phyloP scores from a whole-genome alignment of 2,329 filamentous ascomycete genomes.

The Cytospora chrysosperma region DNA sequence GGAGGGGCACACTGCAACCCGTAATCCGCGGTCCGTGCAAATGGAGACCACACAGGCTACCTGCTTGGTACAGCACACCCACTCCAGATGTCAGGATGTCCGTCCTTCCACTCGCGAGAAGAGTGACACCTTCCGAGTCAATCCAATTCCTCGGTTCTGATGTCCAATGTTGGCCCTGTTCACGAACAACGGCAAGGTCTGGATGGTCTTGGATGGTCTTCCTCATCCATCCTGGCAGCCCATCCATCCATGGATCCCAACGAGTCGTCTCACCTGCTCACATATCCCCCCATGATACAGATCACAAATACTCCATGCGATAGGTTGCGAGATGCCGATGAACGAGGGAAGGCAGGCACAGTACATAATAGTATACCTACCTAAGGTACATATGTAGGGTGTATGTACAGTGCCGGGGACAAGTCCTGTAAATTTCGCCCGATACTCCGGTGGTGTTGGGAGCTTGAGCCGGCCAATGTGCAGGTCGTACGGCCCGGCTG shows the following conservation, averaged over 20 bases:
- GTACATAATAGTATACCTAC: no score
- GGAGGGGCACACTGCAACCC: neutral
- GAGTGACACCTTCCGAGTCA: neutral
- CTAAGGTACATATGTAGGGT: no score
- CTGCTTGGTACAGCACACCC: no score
- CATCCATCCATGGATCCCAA: neutral
- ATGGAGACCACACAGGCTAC: neutral
- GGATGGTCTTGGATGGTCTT: no score
- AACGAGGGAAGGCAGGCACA: neutral
- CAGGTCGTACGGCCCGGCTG: slow-evolving; percentile 10
- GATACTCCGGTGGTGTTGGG: neutral
- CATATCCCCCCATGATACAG: neutral
- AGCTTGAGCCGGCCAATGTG: neutral
- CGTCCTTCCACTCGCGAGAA: neutral
- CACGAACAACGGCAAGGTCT: neutral
- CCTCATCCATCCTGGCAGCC: neutral
- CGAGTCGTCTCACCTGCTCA: neutral
- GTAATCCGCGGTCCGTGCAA: neutral
- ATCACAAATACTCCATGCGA: neutral
- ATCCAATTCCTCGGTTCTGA: neutral
- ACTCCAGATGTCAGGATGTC: no score
- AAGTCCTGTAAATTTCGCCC: neutral
- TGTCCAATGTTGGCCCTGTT: neutral
- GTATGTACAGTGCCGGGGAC: neutral
- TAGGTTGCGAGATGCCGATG: neutral